Percentiles rank a stretch among this genome's conserved stretches.
Evolutionary conservation across 2,329 filamentous ascomycete species (phyloP).

Genomic region (Colletotrichum viniferum): DNA sequence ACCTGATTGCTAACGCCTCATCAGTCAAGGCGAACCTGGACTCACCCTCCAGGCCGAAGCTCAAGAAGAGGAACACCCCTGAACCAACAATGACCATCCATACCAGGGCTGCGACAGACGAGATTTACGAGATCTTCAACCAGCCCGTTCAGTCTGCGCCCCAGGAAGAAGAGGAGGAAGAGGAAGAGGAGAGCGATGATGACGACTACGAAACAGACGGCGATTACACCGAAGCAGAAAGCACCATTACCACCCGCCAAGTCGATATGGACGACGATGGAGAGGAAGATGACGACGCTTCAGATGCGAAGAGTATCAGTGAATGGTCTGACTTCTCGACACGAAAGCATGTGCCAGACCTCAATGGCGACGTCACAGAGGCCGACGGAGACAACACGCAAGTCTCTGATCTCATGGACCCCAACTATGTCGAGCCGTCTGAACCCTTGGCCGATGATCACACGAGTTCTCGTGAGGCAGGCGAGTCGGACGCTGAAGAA

Average conservation of each 20-base stretch:
- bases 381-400: constrained; percentile 41
- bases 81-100: constrained; percentile 99
- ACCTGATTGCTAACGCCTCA: constrained; percentile 30
- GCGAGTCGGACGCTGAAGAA: constrained; percentile 29
- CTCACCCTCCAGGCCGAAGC: constrained; percentile 84
- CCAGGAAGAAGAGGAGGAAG: constrained; percentile 35
- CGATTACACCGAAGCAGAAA: constrained; percentile 85
- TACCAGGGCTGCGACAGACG: constrained; percentile 92
- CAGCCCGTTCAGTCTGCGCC: constrained; percentile 66
- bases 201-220: constrained; percentile 74
- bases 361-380: constrained; percentile 35
- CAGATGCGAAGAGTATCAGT: constrained; percentile 69
- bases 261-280: constrained; percentile 53
- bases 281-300: constrained; percentile 47
- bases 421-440: constrained; percentile 34
- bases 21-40: constrained; percentile 91
- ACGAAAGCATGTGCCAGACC: constrained; percentile 69
- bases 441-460: constrained; percentile 29
- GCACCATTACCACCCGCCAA: constrained; percentile 77
- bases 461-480: constrained; percentile 27
- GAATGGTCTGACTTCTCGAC: constrained; percentile 91
- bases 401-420: constrained; percentile 45
- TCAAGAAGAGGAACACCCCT: constrained; percentile 73
- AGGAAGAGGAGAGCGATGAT: constrained; percentile 57
- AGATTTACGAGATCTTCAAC: constrained; percentile 97